Percentiles rank a stretch among this genome's conserved stretches.
Conservation (phyloP, 805 yeast species). For the Pichia cephalocereana region DNA sequence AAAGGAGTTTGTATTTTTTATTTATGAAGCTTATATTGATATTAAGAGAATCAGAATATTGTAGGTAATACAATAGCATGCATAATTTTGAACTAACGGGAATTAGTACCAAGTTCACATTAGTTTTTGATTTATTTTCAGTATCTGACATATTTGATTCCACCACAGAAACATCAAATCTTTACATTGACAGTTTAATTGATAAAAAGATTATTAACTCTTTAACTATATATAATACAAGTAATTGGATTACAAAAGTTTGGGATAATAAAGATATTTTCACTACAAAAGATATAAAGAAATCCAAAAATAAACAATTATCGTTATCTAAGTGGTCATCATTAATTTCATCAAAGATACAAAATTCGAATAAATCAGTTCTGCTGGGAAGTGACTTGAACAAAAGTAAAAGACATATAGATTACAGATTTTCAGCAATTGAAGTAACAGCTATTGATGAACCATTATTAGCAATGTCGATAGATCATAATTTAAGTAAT, state of each 20-base stretch:
- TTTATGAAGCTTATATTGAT: too few relatives aligned
- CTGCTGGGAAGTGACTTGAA: not conserved
- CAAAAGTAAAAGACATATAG: slow-evolving; percentile 7
- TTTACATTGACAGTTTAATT: not conserved
- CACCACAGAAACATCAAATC: not conserved
- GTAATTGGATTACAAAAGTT: slow-evolving; percentile 2
- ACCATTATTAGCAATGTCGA: slow-evolving; percentile 1
- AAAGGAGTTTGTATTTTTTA: too few relatives aligned
- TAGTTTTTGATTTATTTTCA: slow-evolving; percentile 5
- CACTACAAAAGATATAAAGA: not conserved
- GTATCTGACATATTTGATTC: not conserved
- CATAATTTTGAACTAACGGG: not conserved
- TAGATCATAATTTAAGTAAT: slow-evolving; percentile 1
- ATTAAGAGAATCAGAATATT: not conserved
- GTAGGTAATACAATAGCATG: not conserved
- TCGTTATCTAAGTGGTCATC: not conserved
- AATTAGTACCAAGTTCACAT: not conserved
- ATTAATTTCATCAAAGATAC: not conserved
- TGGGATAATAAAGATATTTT: slow-evolving; percentile 4
- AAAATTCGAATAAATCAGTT: not conserved
- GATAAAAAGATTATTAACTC: not conserved
- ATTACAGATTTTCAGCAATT: slow-evolving; percentile 28
- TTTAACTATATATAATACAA: not conserved
- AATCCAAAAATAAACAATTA: not conserved
- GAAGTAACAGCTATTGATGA: slow-evolving; percentile 26